These are phyloP conservation scores for Eustoma russellianum DNA, from an alignment of 257 asterid genomes.

Conservation along the genomic window DNA sequence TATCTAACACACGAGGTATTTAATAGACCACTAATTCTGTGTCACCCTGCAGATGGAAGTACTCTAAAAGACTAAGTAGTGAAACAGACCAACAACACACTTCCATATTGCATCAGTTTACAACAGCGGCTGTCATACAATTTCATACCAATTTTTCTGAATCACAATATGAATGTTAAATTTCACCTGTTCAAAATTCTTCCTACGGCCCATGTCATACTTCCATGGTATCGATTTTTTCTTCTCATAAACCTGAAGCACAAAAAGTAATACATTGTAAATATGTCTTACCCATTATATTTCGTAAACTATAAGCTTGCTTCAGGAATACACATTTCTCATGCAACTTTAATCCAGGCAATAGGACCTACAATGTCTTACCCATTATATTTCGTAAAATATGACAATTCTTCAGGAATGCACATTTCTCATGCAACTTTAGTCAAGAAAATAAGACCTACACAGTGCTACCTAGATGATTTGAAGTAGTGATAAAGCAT, in stretches of 20 bases:
- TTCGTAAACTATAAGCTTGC: too few species aligned
- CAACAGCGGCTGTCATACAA: not conserved
- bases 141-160: not conserved
- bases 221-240: slow-evolving; percentile 43
- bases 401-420: not conserved
- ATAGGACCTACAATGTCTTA: too few species aligned
- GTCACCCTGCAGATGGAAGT: not conserved
- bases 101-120: not conserved
- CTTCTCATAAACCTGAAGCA: slow-evolving; percentile 71
- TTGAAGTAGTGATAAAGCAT: too few species aligned
- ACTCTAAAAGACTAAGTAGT: not conserved
- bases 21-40: too few species aligned
- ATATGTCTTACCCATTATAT: too few species aligned
- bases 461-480: too few species aligned
- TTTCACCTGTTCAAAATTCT: slow-evolving; percentile 72
- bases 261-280: not conserved
- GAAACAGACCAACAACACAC: too few species aligned
- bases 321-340: not conserved
- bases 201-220: slow-evolving; percentile 71
- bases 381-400: too few species aligned
- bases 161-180: too few species aligned
- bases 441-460: too few species aligned
- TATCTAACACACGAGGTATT: too few species aligned
- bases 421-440: not conserved
- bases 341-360: too few species aligned